These are phyloP conservation scores for Sisymbrium irio DNA, from an alignment of 345 rosid species.

Conservation along the genomic window DNA sequence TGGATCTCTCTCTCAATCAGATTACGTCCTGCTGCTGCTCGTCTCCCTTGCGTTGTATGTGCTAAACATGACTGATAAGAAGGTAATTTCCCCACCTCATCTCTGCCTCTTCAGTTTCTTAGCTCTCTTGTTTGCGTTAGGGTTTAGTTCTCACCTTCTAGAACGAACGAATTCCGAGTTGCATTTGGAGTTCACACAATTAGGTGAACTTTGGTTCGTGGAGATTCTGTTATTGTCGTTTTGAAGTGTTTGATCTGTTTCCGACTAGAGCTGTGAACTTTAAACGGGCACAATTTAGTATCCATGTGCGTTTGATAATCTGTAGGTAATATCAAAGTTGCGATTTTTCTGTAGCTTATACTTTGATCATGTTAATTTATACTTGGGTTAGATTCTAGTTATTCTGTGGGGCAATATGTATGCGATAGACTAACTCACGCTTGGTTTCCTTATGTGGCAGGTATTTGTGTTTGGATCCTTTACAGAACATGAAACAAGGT, in stretches of 20 bases:
- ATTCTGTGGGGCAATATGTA: not conserved
- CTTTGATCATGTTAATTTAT: not conserved
- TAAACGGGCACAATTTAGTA: not conserved
- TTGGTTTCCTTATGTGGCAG: conserved; percentile 33
- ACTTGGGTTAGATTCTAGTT: not conserved
- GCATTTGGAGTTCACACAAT: not conserved
- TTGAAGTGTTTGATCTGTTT: not conserved
- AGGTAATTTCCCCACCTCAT: conserved; percentile 39
- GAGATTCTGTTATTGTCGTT: not conserved
- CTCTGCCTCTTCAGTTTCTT: conserved; percentile 12
- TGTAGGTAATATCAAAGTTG: not conserved
- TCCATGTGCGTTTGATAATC: not conserved
- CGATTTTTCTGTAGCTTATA: not conserved
- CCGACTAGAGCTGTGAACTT: not conserved
- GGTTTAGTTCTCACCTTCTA: conserved; percentile 8
- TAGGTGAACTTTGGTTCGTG: not conserved
- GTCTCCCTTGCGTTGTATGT: conserved; percentile 28
- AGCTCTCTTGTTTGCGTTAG: not conserved
- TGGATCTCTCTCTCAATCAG: conserved; percentile 28
- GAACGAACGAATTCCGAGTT: not conserved
- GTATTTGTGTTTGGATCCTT: conserved; percentile 81
- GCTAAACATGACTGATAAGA: conserved; percentile 63
- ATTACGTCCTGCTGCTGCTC: conserved; percentile 28
- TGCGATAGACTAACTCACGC: conserved; percentile 2
- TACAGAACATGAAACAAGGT: conserved; percentile 82